Evolutionary conservation across 257 asterid genomes (phyloP).

Genomic region (Striga asiatica): DNA sequence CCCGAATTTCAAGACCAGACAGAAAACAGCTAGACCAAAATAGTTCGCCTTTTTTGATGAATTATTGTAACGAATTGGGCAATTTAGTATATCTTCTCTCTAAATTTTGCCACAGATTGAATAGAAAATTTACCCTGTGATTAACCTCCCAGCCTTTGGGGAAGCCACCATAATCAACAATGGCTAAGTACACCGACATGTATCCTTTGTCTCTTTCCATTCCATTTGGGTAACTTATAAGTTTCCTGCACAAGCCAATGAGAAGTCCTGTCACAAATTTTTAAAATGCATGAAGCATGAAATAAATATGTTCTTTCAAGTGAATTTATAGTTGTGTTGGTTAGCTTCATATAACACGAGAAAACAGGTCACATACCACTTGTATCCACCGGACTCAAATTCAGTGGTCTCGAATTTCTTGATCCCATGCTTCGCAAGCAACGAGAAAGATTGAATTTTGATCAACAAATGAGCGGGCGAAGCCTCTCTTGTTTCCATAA

Average conservation of each 20-base stretch:
- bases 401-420: neutral
- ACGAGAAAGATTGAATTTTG: constrained; percentile 12
- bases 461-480: constrained; percentile 11
- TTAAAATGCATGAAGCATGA: too few relatives aligned
- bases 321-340: too few relatives aligned
- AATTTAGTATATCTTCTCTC: too few relatives aligned
- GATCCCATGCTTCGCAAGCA: neutral
- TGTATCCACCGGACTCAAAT: neutral
- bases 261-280: too few relatives aligned
- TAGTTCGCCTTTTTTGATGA: too few relatives aligned
- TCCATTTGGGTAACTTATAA: neutral
- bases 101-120: too few relatives aligned
- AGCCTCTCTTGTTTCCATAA: neutral
- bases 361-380: neutral
- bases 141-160: neutral
- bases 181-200: neutral
- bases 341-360: too few relatives aligned
- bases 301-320: too few relatives aligned
- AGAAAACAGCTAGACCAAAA: too few relatives aligned
- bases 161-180: neutral
- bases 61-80: too few relatives aligned
- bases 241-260: neutral
- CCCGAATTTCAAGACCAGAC: too few relatives aligned
- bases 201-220: neutral
- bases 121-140: neutral